Conservation (phyloP, 164 flowering plant genomes). For the Chimonanthus praecox region DNA sequence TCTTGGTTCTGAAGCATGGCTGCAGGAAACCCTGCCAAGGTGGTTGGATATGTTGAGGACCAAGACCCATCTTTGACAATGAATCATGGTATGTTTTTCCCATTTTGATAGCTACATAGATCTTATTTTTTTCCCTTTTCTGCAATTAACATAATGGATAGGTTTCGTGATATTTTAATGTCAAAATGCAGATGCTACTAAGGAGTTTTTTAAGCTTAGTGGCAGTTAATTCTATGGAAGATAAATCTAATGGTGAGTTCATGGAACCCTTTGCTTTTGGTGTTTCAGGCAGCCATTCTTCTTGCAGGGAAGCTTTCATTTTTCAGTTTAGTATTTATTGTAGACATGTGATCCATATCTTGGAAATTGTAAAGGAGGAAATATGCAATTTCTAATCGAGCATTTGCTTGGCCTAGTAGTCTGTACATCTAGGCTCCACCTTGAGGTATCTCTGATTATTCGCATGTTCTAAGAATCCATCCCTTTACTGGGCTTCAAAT, state of each 20-base stretch:
- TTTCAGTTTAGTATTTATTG: too few species aligned
- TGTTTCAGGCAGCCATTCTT: too few species aligned
- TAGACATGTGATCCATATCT: too few species aligned
- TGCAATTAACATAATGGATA: neutral
- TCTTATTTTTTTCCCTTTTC: neutral
- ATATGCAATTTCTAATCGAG: too few species aligned
- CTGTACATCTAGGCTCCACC: neutral
- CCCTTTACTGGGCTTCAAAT: neutral
- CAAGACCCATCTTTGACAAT: conserved; percentile 75
- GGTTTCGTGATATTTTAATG: neutral
- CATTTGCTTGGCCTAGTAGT: too few species aligned
- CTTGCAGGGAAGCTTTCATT: neutral
- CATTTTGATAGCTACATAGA: neutral
- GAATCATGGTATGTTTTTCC: conserved; percentile 64
- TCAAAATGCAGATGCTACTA: conserved; percentile 59
- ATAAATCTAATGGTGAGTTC: conserved; percentile 30
- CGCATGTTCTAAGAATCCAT: neutral
- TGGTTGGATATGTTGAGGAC: conserved; percentile 60
- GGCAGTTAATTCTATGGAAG: conserved; percentile 30
- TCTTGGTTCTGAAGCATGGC: conserved; percentile 48
- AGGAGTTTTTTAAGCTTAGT: conserved; percentile 48
- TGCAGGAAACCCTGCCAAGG: conserved; percentile 74
- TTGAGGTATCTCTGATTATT: neutral
- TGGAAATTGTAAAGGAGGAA: too few species aligned
- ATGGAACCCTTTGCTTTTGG: neutral